phyloP scores from a whole-genome alignment of 495 filamentous ascomycete species.

The Amniculicola lignicola region DNA sequence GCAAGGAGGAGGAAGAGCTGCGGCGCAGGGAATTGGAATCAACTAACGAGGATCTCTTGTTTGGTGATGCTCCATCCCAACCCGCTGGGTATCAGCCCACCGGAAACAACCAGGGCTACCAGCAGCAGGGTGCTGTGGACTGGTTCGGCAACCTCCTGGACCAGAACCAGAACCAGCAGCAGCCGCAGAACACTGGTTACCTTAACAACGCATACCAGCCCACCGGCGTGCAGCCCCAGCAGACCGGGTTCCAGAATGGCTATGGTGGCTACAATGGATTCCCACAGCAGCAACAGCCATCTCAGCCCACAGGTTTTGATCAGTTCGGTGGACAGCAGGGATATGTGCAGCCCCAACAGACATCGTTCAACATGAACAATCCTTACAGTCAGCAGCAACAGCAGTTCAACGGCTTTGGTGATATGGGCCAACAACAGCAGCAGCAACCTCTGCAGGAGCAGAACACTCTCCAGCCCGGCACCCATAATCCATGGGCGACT shows the following conservation, averaged over 20 bases:
- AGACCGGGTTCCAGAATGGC: constrained; percentile 61
- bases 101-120: constrained; percentile 91
- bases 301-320: constrained; percentile 55
- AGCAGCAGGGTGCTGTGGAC: constrained; percentile 92
- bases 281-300: constrained; percentile 56
- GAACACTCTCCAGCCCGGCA: constrained; percentile 63
- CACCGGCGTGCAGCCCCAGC: constrained; percentile 38
- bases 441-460: constrained; percentile 52
- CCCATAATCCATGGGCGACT: constrained; percentile 77
- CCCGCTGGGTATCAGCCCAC: constrained; percentile 70
- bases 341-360: constrained; percentile 67
- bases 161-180: constrained; percentile 59
- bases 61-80: constrained; percentile 68
- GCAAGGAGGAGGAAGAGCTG: constrained; percentile 89
- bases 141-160: constrained; percentile 93
- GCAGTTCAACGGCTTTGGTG: too few species aligned
- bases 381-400: constrained; percentile 63
- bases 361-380: constrained; percentile 65
- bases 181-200: constrained; percentile 77
- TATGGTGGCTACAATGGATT: constrained; percentile 44
- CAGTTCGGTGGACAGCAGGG: constrained; percentile 43
- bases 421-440: constrained; percentile 45
- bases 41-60: constrained; percentile 77
- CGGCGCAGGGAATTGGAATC: constrained; percentile 87
- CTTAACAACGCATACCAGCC: constrained; percentile 79